Base-by-base conservation (phyloP, 768 basidiomycete species). In the Phlegmacium glaucopus region DNA sequence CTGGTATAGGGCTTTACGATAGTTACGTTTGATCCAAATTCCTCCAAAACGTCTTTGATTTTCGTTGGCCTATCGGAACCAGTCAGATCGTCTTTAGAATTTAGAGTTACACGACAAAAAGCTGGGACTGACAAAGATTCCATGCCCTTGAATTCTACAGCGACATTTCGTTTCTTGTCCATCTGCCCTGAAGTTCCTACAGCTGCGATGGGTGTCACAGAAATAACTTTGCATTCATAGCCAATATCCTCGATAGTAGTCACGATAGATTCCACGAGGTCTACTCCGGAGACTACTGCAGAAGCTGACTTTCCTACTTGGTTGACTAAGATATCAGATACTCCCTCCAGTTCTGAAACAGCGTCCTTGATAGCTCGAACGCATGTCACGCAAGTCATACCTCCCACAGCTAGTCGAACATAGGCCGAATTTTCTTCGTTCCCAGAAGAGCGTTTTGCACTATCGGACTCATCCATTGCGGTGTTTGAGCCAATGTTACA, bases 381-480 rank as follows among this genome's bases (percentile, higher is more conserved):
- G 54, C 89, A 92, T 4, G 85, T 75, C 0, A 80, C 71, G 61
- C 89, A 92, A 2, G 87, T 83, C 87, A 91, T 90, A 3, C 89
- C 90, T 0, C 73, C 79, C 8, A 92, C 69, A 0, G 83, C 79
- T 30, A 90, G 69, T 16, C 48, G 49, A n/a, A 54, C 51, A 27
- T 5, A 22, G 22, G 22, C 22, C 5, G 22, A 22, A 22, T 5
- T 22, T 5, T 22, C 5, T 22, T 22, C 22, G 22, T 22, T 22
- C 22, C 22, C 22, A 22, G 22, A 22, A 5, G 22, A 22, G 22
- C 5, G 22, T 5, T 22, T 22, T 2, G 5, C 22, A 5, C 22
- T 22, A 22, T 5, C 22, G 22, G 22, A 22, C 22, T 22, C 22
- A 22, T 22, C 22, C 22, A 22, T 22, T 5, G 22, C 22, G 5